Evolutionary conservation across 192 early-diverging fungal species (phyloP), one percentile per base, ranked within the genome.

Genomic region (Umbelopsis isabellina): DNA sequence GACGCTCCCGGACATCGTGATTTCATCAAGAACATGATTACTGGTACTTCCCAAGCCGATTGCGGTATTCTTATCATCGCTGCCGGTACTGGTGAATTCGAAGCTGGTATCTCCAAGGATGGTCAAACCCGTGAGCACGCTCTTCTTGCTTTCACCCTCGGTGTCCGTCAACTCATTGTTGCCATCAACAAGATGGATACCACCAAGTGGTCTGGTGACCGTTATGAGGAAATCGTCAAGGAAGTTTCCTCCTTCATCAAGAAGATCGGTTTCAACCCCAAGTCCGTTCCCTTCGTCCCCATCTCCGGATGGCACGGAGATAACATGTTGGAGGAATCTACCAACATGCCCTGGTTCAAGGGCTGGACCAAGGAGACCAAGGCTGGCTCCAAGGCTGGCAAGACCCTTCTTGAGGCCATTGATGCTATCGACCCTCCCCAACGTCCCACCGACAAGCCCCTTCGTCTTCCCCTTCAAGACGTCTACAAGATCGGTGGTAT

Each of bases 1-100:
- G 96, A 98, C 84, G 96, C 97, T 83, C 97, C 97, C 58, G 97
- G 97, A 68, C 97, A 98, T 91, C 91, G 97, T 84, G 96, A 98
- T 90, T 98, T 98, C 92, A 97, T 98, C 89, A 97, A 97, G 88
- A 98, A 98, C 94, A 98, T 95, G 96, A 98, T 98, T 82, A 95
- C 97, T 82, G 97, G 97, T 88, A 94, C 97, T 77, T 95, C 94
- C 75, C 95, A 95, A 84, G 97, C 95, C 71, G 97, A 98, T 82
- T 95, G 94, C 82, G 97, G 92, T 82, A 91, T 98, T 81, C 93
- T 98, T 79, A 95, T 97, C 76, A 92, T 97, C 85, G 91, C 91
- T 79, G 91, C 88, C 77, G 94, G 91, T 90, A 86, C 85, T 81
- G 95, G 94, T 89, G 85, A 87, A 78, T 85, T 85, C 80, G 94